These are phyloP conservation scores for Letharia lupina DNA, from an alignment of 495 filamentous ascomycete species.

Conservation along the genomic window DNA sequence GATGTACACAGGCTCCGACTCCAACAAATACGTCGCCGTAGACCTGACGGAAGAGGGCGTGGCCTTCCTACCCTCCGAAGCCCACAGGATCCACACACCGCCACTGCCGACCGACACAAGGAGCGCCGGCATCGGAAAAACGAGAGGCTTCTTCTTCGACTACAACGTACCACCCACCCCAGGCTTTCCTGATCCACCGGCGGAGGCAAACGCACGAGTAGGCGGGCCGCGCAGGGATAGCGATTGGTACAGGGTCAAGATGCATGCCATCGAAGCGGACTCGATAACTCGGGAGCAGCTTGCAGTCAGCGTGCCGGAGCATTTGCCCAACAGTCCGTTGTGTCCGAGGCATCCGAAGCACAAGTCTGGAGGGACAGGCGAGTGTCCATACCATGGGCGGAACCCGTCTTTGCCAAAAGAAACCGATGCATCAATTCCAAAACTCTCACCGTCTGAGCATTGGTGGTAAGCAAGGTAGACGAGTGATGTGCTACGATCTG, in stretches of 20 bases:
- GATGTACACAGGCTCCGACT: constrained; percentile 20
- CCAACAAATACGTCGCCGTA: constrained; percentile 18
- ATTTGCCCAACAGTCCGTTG: constrained; percentile 54
- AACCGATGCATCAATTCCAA: not conserved
- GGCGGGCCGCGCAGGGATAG: constrained; percentile 1
- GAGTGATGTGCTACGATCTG: not conserved
- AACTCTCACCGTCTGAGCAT: not conserved
- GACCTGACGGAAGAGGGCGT: constrained; percentile 14
- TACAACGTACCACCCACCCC: constrained; percentile 24
- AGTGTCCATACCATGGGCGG: constrained; percentile 39
- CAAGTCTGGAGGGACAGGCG: constrained; percentile 43
- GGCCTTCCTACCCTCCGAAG: constrained; percentile 27
- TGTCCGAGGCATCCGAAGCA: constrained; percentile 53
- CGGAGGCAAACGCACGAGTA: not conserved
- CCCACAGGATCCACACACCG: constrained; percentile 27
- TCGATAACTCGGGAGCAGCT: constrained; percentile 28
- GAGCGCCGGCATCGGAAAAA: constrained; percentile 22
- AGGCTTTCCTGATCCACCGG: not conserved
- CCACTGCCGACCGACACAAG: constrained; percentile 35
- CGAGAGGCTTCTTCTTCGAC: constrained; percentile 44
- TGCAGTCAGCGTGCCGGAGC: constrained; percentile 53
- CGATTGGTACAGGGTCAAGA: constrained; percentile 23
- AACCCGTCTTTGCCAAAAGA: constrained; percentile 8
- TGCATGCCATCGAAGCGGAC: constrained; percentile 17
- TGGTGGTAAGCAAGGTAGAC: not conserved